phyloP scores from a whole-genome alignment of 2,329 filamentous ascomycete genomes.

The Fusarium sarcochroum region DNA sequence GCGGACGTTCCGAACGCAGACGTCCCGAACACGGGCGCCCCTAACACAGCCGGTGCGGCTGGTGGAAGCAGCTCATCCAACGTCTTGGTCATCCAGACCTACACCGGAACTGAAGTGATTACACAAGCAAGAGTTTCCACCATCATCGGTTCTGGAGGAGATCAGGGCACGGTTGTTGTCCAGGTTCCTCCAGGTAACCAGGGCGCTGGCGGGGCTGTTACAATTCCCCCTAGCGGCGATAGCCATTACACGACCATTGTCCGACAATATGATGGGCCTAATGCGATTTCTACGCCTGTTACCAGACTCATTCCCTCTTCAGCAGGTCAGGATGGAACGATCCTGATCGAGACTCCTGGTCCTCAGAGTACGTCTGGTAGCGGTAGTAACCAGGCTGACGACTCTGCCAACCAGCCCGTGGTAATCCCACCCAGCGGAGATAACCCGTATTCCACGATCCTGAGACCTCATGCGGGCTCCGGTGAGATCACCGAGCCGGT shows the following conservation, averaged over 20 bases:
- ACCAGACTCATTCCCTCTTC: constrained; percentile 35
- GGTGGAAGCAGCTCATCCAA: constrained; percentile 20
- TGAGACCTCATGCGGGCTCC: constrained; percentile 30
- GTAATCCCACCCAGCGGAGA: constrained; percentile 27
- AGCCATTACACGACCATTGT: constrained; percentile 36
- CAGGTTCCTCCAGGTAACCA: constrained; percentile 34
- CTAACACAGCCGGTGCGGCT: neutral
- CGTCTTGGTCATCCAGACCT: constrained; percentile 35
- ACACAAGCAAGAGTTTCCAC: constrained; percentile 28
- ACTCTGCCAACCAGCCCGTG: constrained; percentile 22
- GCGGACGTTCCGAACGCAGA: constrained; percentile 26
- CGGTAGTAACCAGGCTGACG: neutral
- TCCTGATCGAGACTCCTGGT: constrained; percentile 36
- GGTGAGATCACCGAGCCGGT: constrained; percentile 32
- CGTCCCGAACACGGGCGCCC: constrained; percentile 14
- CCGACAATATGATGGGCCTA: constrained; percentile 24
- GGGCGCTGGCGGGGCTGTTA: constrained; percentile 25
- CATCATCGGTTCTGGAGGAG: constrained; percentile 16
- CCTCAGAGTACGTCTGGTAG: constrained; percentile 10
- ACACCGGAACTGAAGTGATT: constrained; percentile 33
- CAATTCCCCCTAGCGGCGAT: constrained; percentile 32
- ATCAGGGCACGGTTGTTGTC: constrained; percentile 32
- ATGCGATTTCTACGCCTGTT: constrained; percentile 27
- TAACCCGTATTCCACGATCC: constrained; percentile 27
- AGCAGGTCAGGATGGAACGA: constrained; percentile 29